Evolutionary conservation across 2,329 filamentous ascomycete species (phyloP).

Genomic region (Achaetomium macrosporum): DNA sequence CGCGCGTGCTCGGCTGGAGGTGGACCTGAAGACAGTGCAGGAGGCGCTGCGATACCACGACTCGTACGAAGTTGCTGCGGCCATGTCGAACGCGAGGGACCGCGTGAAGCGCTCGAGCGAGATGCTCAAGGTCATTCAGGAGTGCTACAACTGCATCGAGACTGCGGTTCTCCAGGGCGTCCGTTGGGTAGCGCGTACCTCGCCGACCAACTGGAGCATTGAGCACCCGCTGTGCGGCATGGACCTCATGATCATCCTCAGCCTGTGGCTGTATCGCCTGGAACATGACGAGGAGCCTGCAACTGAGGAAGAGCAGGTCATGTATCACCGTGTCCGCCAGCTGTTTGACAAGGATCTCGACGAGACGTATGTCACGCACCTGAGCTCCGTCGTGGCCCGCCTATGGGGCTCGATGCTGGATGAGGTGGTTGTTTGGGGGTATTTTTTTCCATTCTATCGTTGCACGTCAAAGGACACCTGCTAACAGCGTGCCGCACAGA

Average conservation of each 20-base stretch:
- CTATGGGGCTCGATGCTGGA: constrained; percentile 98
- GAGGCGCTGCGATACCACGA: constrained; percentile 96
- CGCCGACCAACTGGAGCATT: constrained; percentile 97
- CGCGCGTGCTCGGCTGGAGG: constrained; percentile 83
- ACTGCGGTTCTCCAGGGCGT: constrained; percentile 91
- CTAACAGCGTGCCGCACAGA: constrained; percentile 47
- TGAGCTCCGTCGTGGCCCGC: constrained; percentile 91
- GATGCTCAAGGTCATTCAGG: constrained; percentile 98
- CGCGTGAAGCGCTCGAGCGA: constrained; percentile 91
- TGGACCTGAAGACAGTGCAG: constrained; percentile 92
- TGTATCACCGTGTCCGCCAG: constrained; percentile 89
- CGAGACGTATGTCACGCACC: constrained; percentile 70
- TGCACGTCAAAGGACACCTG: constrained; percentile 12
- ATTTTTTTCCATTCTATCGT: constrained; percentile 26
- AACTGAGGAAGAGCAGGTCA: constrained; percentile 73
- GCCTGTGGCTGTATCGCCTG: constrained; percentile 96
- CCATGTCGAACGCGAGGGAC: constrained; percentile 91
- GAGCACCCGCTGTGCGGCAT: constrained; percentile 95
- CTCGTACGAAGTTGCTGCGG: constrained; percentile 90
- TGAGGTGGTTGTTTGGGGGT: constrained; percentile 99
- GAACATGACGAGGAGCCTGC: constrained; percentile 96
- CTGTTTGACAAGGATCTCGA: constrained; percentile 88
- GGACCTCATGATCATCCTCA: constrained; percentile 96
- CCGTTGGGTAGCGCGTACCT: constrained; percentile 96
- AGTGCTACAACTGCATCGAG: constrained; percentile 96